Evolutionary conservation across 495 filamentous ascomycete species (phyloP).

Genomic region (Lineolata rhizophorae): DNA sequence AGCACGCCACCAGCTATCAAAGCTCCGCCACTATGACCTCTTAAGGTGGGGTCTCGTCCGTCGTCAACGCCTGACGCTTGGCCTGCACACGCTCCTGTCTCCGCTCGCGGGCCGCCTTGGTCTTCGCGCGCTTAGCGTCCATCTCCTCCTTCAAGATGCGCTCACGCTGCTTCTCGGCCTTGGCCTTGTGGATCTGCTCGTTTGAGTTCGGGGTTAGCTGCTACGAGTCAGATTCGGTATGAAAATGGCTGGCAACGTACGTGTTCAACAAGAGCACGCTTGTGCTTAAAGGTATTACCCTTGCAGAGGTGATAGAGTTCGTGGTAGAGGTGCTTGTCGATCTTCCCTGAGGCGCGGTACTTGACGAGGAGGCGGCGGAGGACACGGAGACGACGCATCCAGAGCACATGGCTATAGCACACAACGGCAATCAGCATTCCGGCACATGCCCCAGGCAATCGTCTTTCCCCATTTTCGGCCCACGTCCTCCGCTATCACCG

Average conservation of each 20-base stretch:
- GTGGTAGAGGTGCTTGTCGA: conserved; percentile 99
- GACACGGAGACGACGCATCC: conserved; percentile 99
- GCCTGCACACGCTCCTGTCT: conserved; percentile 66
- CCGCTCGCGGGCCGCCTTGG: conserved; percentile 97
- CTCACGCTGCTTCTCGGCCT: conserved; percentile 96
- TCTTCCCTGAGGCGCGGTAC: conserved; percentile 98
- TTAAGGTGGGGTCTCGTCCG: conserved; percentile 52
- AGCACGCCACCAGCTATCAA: too few relatives aligned
- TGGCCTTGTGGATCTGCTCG: conserved; percentile 89
- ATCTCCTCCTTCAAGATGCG: conserved; percentile 91
- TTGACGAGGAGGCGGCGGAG: conserved; percentile 97
- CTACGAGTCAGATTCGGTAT: not conserved
- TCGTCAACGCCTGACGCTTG: conserved; percentile 72
- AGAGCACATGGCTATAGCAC: conserved; percentile 78
- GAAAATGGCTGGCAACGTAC: conserved; percentile 53
- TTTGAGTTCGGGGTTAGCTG: not conserved
- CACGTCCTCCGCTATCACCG: too few relatives aligned
- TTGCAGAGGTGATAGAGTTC: conserved; percentile 98
- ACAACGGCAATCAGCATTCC: too few relatives aligned
- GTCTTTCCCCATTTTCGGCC: conserved; percentile 2
- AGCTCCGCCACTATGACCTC: too few relatives aligned
- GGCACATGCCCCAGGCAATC: too few relatives aligned
- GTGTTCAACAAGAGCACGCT: conserved; percentile 97
- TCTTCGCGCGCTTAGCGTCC: conserved; percentile 98
- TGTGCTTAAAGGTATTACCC: conserved; percentile 99